Evolutionary conservation across 495 filamentous ascomycete species (phyloP), one percentile per base, ranked within the genome.

Genomic region (Diplogelasinospora grovesii): DNA sequence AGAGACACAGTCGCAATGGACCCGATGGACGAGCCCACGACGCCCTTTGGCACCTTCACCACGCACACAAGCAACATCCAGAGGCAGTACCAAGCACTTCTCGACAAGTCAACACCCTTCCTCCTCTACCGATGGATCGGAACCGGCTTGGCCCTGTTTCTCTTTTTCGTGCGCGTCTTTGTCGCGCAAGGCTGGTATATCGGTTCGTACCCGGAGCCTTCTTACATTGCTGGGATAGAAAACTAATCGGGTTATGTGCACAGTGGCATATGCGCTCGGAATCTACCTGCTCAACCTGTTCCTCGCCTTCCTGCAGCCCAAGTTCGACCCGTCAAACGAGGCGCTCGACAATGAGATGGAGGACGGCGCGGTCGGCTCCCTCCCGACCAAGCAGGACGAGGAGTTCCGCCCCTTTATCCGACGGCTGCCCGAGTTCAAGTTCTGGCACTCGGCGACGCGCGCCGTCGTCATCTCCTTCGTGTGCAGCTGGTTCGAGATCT

Each of bases 271-370:
- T 68, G 90, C 92, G 19, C 81, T 98, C 39, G 92, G 92, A 45
- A 98, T 98, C 74, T 98, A 97, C 73, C 87, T 98, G 31, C 82
- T 98, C 40, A 98, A 98, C 70, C 81, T 97, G 40, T 98, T 98
- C 80, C 87, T 98, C 60, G 93, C 93, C 47, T 98, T 98, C 75
- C 75, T 98, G 13, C 85, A 89, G 53, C 92, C 92, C 45, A 98
- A 98, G 73, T 96, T 98, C 75, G 92, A 98, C 69, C 92, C 93
- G 21, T 95, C 88, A 24, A 86, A 93, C 54, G 90, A 94, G 45
- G 79, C 86, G 52, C 53, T 74, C 40, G 92, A 98, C 63, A 89
- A 90, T 51, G 88, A 89, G 45, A 89, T 98, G 65, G 92, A 98
- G 59, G 90, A 95, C 56, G 92, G 92, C 47, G 73, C 84, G 6